Evolutionary conservation across 768 basidiomycete genomes (phyloP), one percentile per base, ranked within the genome.

Genomic region (Termitomyces sp.): DNA sequence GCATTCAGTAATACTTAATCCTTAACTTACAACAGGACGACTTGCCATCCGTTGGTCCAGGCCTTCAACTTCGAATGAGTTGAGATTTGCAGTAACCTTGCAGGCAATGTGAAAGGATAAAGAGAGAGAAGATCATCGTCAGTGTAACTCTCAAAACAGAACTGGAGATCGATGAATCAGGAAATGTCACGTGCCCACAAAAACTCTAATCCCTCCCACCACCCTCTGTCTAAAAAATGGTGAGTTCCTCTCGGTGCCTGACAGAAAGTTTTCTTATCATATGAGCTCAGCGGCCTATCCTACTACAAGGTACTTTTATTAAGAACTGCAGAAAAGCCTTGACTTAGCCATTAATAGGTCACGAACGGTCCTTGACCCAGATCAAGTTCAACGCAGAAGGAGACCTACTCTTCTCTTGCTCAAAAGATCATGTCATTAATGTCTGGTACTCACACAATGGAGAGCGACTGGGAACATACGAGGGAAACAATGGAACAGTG

Each of bases 361-460:
- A 99, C 76, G 94, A 98, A 79, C 93, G 96, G 69, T 91, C 96
- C 51, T 79, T 98, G 67, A 98, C 95, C 8, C 94, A 98, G 77
- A 91, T 98, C 83, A 94, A 93, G 78, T 98, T 93, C 82, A 99
- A 98, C 77, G 74, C 80, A 53, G 97, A 98, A 69, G 97, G 97
- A 63, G 97, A 98, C 75, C 81, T 99, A 16, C 80, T 99, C 51
- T 97, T 99, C 74, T 88, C 94, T 24, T 93, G 90, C 69, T 94
- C 93, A 65, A 99, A 99, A 81, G 97, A 99, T 72, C 83, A 89
- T 67, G 72, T 92, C 64, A 91, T 98, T 72, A 98, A 97, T 70
- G 95, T 93, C 51, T 98, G 96, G 96, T 97, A 83, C 72, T 88
- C 95, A 13, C 93, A 96, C 67, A 99, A 99, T 67, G 97, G 97